Evolutionary conservation across 2,329 filamentous ascomycete genomes (phyloP), one percentile per base, ranked within the genome.

Genomic region (Alternaria sp.): DNA sequence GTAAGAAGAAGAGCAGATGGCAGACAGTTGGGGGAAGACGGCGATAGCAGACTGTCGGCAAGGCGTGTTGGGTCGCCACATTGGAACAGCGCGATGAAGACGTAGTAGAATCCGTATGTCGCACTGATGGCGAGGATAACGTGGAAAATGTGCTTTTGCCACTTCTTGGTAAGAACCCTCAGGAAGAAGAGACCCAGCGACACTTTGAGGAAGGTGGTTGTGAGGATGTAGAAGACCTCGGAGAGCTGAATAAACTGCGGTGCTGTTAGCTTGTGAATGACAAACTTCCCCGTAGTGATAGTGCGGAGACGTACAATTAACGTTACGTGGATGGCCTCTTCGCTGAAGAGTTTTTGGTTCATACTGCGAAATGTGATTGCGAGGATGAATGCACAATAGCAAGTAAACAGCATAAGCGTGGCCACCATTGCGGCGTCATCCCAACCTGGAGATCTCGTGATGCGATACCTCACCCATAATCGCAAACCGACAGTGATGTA

Each of bases 201-300:
- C 11, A 76, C 68, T 62, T 84, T 85, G 42, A 84, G 77, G 17
- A 82, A 67, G 5, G 80, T 78, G 6, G 81, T 83, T 0, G 80
- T 79, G 59, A 84, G 75, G 26, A 82, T 79, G 68, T 86, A 87
- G 68, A 81, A 83, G 48, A 83, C 74, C 64, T 86, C 83, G 17
- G 62, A 65, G 5, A 76, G 63, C 64, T 75, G 72, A 17, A 77
- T 62, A 24, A 69, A 71, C 72, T 75, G 21, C 21, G 9, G 1
- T 13, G 3, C 21, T 23, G 40, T 70, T 39, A 65, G 58, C 46
- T 4, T 3, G 17, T 11, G 17, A 17, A 17, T 17, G 17, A 17
- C 17, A 17, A 17, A 17, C 17, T 17, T 17, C 17, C 17, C 17
- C 17, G 17, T 17, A 17, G 17, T 17, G 17, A 17, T 17, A 17